Evolutionary conservation across 2,329 filamentous ascomycete genomes (phyloP), one percentile per base, ranked within the genome.

Genomic region (Acrocalymma vagum): DNA sequence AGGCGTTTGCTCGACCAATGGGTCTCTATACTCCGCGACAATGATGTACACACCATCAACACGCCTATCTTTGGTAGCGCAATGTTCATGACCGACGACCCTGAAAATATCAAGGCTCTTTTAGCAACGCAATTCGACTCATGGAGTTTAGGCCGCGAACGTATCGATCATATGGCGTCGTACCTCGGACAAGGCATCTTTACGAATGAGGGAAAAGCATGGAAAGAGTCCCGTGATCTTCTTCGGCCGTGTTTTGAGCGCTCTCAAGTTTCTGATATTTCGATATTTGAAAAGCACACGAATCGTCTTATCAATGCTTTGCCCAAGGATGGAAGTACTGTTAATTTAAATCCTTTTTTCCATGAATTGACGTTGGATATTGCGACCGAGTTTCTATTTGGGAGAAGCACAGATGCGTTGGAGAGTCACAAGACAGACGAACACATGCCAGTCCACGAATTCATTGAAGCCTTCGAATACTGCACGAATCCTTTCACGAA

Each of bases 211-310:
- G 59, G 59, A 4, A 25, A 39, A 3, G 56, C 47, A 4, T 67
- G 62, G 63, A 53, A 61, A 24, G 50, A 62, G 16, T 60, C 55
- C 5, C 40, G 63, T 3, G 60, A 56, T 9, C 49, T 63, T 48
- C 45, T 66, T 10, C 25, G 62, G 6, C 60, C 62, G 3, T 57
- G 53, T 20, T 66, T 67, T 39, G 52, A 57, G 30, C 45, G 53
- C 15, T 44, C 42, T 2, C 48, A 55, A n/a, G 53, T 64, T 1
- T 47, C 56, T 1, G 59, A 67, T 27, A 30, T 60, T 1, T 37
- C 38, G 11, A 30, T 56, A 3, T 38, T 62, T 8, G 60, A 63
- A 25, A 48, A 45, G 16, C 62, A 67, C 29, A 42, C 45, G 1
- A 24, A 47, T 3, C 21, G 43, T 1, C 36, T 67, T 4, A 38